These are phyloP conservation scores for Ephemerocybe angulata DNA, from an alignment of 768 basidiomycete genomes.

Conservation along the genomic window DNA sequence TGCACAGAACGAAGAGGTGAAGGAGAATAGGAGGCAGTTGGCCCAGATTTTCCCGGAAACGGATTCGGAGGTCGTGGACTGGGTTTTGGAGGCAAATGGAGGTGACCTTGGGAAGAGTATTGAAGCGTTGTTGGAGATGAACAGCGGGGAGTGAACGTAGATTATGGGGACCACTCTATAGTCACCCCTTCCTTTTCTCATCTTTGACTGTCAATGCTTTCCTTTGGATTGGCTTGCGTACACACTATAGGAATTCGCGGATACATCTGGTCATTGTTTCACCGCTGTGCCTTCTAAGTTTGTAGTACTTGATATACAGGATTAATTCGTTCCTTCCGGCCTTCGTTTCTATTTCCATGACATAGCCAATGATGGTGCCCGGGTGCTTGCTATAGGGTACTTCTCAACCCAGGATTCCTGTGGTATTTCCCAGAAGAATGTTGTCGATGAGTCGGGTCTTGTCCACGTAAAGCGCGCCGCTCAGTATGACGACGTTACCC, in stretches of 20 bases:
- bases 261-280: no score
- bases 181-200: not conserved
- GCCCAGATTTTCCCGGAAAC: conserved; percentile 84
- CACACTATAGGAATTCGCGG: not conserved
- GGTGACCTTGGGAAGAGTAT: conserved; percentile 90
- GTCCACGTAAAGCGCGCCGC: conserved; percentile 84
- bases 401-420: conserved; percentile 26
- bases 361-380: no score
- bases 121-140: conserved; percentile 79
- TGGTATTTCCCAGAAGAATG: conserved; percentile 61
- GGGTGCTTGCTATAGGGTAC: no score
- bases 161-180: not conserved
- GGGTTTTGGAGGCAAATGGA: conserved; percentile 85
- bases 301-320: not conserved
- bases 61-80: conserved; percentile 81
- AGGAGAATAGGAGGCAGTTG: conserved; percentile 71
- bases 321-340: no score
- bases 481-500: conserved; percentile 56
- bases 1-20: conserved; percentile 69
- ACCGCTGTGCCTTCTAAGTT: not conserved
- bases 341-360: no score
- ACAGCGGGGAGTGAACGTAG: conserved; percentile 32
- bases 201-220: not conserved
- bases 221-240: not conserved
- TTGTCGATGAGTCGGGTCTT: conserved; percentile 93